phyloP scores from a whole-genome alignment of 202 grass and related monocot genomes.

The Musa balbisiana region DNA sequence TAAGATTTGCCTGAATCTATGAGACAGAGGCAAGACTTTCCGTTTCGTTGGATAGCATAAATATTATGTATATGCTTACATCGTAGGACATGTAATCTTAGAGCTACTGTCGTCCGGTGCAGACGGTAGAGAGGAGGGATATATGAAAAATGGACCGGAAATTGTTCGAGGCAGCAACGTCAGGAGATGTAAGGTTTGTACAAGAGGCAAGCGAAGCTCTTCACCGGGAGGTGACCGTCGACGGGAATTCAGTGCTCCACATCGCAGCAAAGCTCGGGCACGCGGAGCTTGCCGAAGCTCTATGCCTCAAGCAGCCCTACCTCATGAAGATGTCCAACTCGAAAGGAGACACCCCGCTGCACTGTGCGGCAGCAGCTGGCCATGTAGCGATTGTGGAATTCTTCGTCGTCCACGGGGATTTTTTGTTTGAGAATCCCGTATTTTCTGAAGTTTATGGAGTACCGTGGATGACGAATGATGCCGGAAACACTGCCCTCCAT shows the following conservation, averaged over 20 bases:
- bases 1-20: too few relatives aligned
- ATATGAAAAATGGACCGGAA: not conserved
- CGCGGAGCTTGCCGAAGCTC: not conserved
- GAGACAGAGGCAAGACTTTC: too few relatives aligned
- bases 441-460: not conserved
- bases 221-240: not conserved
- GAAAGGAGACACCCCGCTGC: constrained; percentile 37
- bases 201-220: not conserved
- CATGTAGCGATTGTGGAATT: not conserved
- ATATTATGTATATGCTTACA: too few relatives aligned
- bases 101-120: too few relatives aligned
- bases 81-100: too few relatives aligned
- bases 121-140: too few relatives aligned
- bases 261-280: constrained; percentile 26
- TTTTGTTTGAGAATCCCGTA: too few relatives aligned
- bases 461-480: not conserved
- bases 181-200: not conserved
- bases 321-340: constrained; percentile 32
- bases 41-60: too few relatives aligned
- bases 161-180: not conserved
- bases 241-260: constrained; percentile 36
- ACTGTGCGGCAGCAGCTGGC: constrained; percentile 33
- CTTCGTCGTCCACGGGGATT: not conserved
- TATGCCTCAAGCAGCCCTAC: not conserved
- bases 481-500: constrained; percentile 33